A percentile compares a stretch with the other conserved stretches of the same genome.
phyloP scores from a whole-genome alignment of 2,329 filamentous ascomycete genomes.

The Tolypocladium ovalisporum region DNA sequence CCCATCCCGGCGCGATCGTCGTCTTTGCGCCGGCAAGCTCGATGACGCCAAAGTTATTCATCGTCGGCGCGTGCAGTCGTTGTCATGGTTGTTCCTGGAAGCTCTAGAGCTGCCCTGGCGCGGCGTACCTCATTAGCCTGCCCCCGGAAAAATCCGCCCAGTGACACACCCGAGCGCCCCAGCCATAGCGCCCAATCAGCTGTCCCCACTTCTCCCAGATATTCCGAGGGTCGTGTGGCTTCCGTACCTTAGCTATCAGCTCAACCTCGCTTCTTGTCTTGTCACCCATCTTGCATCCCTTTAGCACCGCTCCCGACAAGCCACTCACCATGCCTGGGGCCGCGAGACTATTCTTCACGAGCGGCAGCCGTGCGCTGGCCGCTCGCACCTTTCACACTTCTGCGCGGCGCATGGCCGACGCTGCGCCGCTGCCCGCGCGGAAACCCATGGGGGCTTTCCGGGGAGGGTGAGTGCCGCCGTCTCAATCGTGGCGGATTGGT shows the following conservation, averaged over 20 bases:
- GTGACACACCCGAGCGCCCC: conserved; percentile 1
- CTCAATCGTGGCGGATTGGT: background rate
- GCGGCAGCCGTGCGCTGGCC: conserved; percentile 26
- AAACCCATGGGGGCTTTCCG: conserved; percentile 51
- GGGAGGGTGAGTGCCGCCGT: conserved; percentile 38
- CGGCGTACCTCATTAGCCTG: background rate
- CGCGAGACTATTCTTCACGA: conserved; percentile 32
- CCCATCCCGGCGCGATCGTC: conserved; percentile 73
- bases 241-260: background rate
- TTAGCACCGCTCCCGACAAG: background rate
- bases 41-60: conserved; percentile 68
- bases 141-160: conserved; percentile 9
- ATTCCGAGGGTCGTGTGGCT: background rate
- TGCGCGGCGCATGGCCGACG: conserved; percentile 30
- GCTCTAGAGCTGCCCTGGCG: background rate
- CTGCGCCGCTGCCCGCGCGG: conserved; percentile 39
- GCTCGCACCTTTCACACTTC: conserved; percentile 40
- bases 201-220: conserved; percentile 3
- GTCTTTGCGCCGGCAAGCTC: conserved; percentile 64
- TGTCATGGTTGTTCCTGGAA: background rate
- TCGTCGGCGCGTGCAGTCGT: conserved; percentile 15
- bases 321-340: conserved; percentile 27
- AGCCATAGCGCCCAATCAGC: conserved; percentile 6
- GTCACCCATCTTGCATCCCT: background rate
- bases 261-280: background rate